Percentiles rank a stretch among this genome's conserved stretches.
Conservation (phyloP, 345 rosid genomes). For the Heritiera littoralis region DNA sequence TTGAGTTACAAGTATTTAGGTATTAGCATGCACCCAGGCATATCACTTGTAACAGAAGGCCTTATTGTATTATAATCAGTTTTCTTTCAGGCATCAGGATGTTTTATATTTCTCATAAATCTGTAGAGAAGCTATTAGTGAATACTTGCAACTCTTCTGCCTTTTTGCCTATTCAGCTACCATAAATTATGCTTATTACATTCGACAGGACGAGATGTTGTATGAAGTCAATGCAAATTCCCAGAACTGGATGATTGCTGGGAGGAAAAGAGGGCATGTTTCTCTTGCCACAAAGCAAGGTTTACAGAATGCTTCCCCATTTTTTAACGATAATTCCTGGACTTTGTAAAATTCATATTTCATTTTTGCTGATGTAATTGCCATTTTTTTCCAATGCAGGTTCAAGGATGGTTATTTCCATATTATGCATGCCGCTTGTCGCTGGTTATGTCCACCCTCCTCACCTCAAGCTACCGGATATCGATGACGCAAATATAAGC, state of each 20-base stretch:
- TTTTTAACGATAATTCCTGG: neutral
- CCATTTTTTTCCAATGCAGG: constrained; percentile 38
- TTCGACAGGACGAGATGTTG: constrained; percentile 70
- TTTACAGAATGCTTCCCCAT: constrained; percentile 24
- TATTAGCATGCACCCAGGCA: neutral
- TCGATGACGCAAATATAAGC: constrained; percentile 71
- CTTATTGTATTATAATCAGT: neutral
- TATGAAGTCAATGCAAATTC: constrained; percentile 81
- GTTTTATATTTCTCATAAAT: too few species aligned
- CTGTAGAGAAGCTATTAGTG: neutral
- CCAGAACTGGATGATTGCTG: constrained; percentile 95
- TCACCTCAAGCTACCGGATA: constrained; percentile 63
- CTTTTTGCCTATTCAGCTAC: neutral
- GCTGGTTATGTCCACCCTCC: constrained; percentile 94
- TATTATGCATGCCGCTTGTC: constrained; percentile 77
- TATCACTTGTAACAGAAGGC: neutral
- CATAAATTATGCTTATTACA: constrained; percentile 4
- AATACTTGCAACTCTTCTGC: neutral
- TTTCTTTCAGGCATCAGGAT: neutral
- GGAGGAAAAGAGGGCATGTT: constrained; percentile 88
- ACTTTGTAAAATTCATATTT: neutral
- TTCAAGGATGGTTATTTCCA: constrained; percentile 72
- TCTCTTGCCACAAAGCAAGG: constrained; percentile 75
- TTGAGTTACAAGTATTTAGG: neutral
- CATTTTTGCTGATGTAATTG: neutral